Base-by-base conservation (phyloP, 768 basidiomycete species). In the Strobilomyces dryophilus region DNA sequence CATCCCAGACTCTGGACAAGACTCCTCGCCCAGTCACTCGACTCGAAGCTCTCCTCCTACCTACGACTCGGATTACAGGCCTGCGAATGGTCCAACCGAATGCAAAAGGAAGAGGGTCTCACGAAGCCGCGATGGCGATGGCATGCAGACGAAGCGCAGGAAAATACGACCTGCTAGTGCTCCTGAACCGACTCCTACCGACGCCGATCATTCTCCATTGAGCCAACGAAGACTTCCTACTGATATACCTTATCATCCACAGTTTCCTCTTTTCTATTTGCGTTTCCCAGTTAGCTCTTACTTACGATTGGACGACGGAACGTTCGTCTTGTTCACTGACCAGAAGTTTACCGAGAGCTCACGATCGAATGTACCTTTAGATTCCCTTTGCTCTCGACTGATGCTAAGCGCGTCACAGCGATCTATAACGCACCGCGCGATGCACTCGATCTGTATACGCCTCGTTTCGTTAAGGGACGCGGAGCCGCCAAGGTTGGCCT, bases 391-490 rank as follows among this genome's bases (percentile, higher is more conserved):
- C 58, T 60, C 47, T 10, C 54, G 31, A 21, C 46, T 35, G 53
- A 29, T 56, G 67, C 40, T 49, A 63, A 52, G 40, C 65, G 65
- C 17, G 53, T 66, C 7, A 66, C 69, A 26, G 85, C 84, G 2
- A 70, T 56, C 1, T 81, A 80, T 58, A 89, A 90, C 52, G 71
- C 76, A 27, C 84, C 88, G 1, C 79, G 84, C 20, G 69, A 73
- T 45, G 66, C 76, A 2, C 71, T 84, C 41, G 89, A 92, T 61
- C 71, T 92, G 10, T 92, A 92, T 60, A 89, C 86, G 0, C 87
- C 90, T 8, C 77, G 90, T 12, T 87, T 87, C 59, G 84, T 87
- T 41, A 83, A 79, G 58, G 89, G 89, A 4, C 77, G 73, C 46
- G 88, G 87, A 6, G 65, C 71, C 1, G 77, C 79, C 3, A 92